Evolutionary conservation across 352 stramenopile species (phyloP).

Genomic region (Globisporangium rhizosaccharum): DNA sequence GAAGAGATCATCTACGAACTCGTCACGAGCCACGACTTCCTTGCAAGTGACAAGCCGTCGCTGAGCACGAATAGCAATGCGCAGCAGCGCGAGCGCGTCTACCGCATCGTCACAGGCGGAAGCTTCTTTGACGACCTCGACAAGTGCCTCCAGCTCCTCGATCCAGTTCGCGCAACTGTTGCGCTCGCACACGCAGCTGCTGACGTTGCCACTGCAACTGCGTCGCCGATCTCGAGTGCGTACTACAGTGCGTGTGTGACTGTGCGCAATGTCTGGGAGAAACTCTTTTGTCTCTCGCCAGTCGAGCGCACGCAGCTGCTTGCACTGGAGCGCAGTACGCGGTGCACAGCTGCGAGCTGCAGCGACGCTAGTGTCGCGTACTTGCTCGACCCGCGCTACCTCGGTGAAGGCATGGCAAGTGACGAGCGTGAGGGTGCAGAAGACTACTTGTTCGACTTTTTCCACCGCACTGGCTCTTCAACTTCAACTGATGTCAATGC

Average conservation of each 20-base stretch:
- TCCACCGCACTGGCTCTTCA: background rate
- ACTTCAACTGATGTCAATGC: background rate
- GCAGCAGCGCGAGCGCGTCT: background rate
- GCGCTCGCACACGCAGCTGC: background rate
- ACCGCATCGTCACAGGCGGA: background rate
- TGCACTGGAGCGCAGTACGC: background rate
- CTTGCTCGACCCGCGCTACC: conserved; percentile 11
- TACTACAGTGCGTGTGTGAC: conserved; percentile 2
- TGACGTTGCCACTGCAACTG: background rate
- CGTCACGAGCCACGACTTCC: conserved; percentile 3
- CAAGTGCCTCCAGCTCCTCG: conserved; percentile 11
- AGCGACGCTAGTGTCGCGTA: conserved; percentile 9
- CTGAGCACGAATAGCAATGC: background rate
- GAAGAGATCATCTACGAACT: conserved; percentile 9
- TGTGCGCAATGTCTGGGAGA: background rate
- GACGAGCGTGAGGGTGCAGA: conserved; percentile 30
- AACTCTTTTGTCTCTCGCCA: background rate
- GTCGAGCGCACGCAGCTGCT: background rate
- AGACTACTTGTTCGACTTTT: conserved; percentile 23
- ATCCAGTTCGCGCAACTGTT: conserved; percentile 3
- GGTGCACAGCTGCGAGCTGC: background rate
- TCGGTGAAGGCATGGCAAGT: conserved; percentile 10
- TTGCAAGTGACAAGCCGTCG: background rate
- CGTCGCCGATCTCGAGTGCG: conserved; percentile 2
- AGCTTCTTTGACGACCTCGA: conserved; percentile 9